Percentiles rank a stretch among this genome's conserved stretches.
phyloP scores from a whole-genome alignment of 192 early-diverging fungal species.

The Coemansia sp. region DNA sequence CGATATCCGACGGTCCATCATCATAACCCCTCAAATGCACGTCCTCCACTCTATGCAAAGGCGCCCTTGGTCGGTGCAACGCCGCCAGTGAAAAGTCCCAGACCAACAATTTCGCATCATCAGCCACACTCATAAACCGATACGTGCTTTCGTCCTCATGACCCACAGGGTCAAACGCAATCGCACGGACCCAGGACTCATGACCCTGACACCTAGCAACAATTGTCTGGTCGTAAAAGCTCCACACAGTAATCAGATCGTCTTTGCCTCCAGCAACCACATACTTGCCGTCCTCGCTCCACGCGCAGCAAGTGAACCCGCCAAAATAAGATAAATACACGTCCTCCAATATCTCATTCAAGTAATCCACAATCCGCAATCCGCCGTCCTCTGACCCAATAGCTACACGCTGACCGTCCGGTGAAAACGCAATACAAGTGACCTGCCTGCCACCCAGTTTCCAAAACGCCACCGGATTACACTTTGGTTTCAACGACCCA shows the following conservation, averaged over 20 bases:
- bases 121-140: constrained; percentile 88
- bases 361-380: constrained; percentile 78
- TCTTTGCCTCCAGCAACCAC: constrained; percentile 90
- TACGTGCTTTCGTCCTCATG: constrained; percentile 80
- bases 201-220: constrained; percentile 92
- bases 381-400: constrained; percentile 78
- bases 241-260: constrained; percentile 90
- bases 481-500: constrained; percentile 67
- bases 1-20: constrained; percentile 11
- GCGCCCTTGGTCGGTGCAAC: constrained; percentile 73
- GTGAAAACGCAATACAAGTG: constrained; percentile 82
- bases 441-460: constrained; percentile 70
- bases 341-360: constrained; percentile 71
- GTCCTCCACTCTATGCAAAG: neutral
- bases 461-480: constrained; percentile 87
- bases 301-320: constrained; percentile 82
- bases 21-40: constrained; percentile 21
- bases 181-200: constrained; percentile 83
- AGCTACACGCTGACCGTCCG: constrained; percentile 81
- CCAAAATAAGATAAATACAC: constrained; percentile 86
- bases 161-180: constrained; percentile 82
- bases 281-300: constrained; percentile 91
- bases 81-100: constrained; percentile 92
- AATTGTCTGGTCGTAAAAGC: constrained; percentile 74
- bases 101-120: constrained; percentile 83